These are phyloP conservation scores for Cystoisospora suis DNA, from an alignment of 169 alveolate species.

Conservation along the genomic window DNA sequence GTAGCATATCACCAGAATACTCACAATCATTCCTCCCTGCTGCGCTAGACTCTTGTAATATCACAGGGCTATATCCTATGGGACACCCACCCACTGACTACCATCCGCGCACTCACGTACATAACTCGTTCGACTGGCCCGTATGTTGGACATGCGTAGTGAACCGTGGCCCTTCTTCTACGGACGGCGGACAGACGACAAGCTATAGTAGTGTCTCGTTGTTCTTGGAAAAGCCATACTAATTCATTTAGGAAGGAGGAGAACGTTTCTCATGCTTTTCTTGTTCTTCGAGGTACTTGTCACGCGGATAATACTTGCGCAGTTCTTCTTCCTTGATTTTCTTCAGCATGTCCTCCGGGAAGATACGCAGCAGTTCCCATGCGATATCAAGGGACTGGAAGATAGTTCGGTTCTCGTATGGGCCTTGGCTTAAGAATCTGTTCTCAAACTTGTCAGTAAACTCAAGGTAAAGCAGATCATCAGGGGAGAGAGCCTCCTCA, in stretches of 20 bases:
- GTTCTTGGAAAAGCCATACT: neutral
- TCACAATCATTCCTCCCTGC: no score
- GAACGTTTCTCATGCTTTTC: constrained; percentile 5
- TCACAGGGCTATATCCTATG: no score
- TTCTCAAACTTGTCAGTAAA: constrained; percentile 98
- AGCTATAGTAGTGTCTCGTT: no score
- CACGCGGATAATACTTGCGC: constrained; percentile 65
- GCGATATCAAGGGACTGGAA: constrained; percentile 97
- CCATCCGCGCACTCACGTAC: no score
- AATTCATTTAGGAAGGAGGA: neutral
- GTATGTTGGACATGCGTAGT: no score
- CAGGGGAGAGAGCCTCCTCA: constrained; percentile 99
- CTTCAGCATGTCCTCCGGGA: constrained; percentile 99
- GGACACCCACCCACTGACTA: no score
- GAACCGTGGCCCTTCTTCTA: no score
- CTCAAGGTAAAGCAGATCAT: constrained; percentile 96
- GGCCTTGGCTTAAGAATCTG: constrained; percentile 94
- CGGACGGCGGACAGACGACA: no score
- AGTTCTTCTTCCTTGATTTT: constrained; percentile 85
- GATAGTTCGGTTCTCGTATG: constrained; percentile 96
- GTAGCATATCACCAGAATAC: no score
- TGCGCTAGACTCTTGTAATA: no score
- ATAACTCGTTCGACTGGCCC: no score
- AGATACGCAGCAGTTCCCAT: constrained; percentile 97
- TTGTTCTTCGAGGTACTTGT: constrained; percentile 56